phyloP scores from a whole-genome alignment of 495 filamentous ascomycete species.

The Trichocladium uniseriatum region DNA sequence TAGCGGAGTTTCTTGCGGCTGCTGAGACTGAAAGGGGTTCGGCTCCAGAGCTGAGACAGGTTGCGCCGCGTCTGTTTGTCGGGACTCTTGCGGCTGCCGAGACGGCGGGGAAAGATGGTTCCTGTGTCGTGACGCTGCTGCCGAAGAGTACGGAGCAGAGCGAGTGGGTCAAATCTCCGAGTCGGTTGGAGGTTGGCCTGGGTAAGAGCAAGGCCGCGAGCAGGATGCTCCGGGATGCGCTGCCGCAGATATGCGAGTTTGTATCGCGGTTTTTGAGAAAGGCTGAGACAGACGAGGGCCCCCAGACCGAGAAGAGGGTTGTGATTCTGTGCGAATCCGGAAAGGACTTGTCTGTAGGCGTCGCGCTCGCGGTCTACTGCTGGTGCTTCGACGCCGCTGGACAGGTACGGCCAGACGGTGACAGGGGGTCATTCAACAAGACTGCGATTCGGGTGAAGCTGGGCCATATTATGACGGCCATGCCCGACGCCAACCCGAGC shows the following conservation, averaged over 20 bases:
- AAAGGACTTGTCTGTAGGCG: conserved; percentile 36
- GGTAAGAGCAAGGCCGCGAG: conserved; percentile 61
- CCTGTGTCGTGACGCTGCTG: conserved; percentile 23
- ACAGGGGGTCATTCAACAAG: conserved; percentile 50
- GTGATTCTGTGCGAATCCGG: conserved; percentile 34
- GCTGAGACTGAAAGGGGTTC: conserved; percentile 32
- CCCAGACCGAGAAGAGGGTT: conserved; percentile 14
- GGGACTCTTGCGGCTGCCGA: conserved; percentile 18
- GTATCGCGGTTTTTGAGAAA: conserved; percentile 20
- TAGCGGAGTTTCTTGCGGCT: conserved; percentile 42
- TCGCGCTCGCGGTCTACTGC: conserved; percentile 42
- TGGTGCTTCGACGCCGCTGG: conserved; percentile 32
- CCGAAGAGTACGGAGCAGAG: conserved; percentile 27
- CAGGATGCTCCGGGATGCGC: conserved; percentile 57
- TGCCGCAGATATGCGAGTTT: conserved; percentile 50
- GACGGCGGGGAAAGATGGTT: conserved; percentile 4
- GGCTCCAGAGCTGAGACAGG: conserved; percentile 23
- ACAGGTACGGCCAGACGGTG: conserved; percentile 11
- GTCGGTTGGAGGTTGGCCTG: conserved; percentile 53
- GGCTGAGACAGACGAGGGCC: neutral
- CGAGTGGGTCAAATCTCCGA: conserved; percentile 26
- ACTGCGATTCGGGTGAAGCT: conserved; percentile 64
- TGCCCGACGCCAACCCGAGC: conserved; percentile 68
- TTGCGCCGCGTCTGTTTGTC: conserved; percentile 29
- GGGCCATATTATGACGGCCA: conserved; percentile 64